Evolutionary conservation across 176 grass and related monocot genomes (phyloP), one percentile per base, ranked within the genome.

Genomic region (Puya raimondii): DNA sequence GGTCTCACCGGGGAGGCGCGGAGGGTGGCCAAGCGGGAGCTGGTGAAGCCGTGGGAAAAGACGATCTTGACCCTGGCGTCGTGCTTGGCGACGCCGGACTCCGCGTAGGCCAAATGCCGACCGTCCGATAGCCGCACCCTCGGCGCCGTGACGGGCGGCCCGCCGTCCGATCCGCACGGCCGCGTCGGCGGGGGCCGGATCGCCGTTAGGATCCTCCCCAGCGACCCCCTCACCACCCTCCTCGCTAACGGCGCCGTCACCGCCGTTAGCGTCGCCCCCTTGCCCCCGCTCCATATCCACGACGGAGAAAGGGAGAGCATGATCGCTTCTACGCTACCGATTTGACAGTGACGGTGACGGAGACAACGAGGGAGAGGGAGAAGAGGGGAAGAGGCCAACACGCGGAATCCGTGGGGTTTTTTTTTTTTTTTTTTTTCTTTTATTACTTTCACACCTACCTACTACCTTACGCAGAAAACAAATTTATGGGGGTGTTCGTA

Each of bases 31-130:
- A 83, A 67, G 64, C 88, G 72, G 8, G 84, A 80, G 23, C 93
- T 78, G 12, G 72, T 73, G 79, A 96, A 96, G 0, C 93, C 93
- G 72, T 96, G 88, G 53, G 82, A 91, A 76, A 87, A 92, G 64
- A 96, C 73, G 74, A 92, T 74, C 79, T 81, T 90, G 88, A 80
- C 83, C 1, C 59, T 23, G 9, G 93, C 93, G 72, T 27, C 12
- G 15, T 80, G 81, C 81, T 29, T 87, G 51, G 84, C 63, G n/a
- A 85, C 93, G 54, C 93, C 93, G 70, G 66, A 82, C 89, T 92
- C 88, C 51, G 81, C 77, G 87, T 90, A 96, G 2, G 93, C 93
- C 26, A 96, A 76, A 73, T 90, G 73, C 0, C 92, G 81, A 0
- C 92, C 92, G 70, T 96, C 88, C 20, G 72, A 72, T 4, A 96